Percentiles rank a stretch among this genome's conserved stretches.
Conservation (phyloP, 2,329 filamentous ascomycete species). For the Pseudopithomyces chartarum region DNA sequence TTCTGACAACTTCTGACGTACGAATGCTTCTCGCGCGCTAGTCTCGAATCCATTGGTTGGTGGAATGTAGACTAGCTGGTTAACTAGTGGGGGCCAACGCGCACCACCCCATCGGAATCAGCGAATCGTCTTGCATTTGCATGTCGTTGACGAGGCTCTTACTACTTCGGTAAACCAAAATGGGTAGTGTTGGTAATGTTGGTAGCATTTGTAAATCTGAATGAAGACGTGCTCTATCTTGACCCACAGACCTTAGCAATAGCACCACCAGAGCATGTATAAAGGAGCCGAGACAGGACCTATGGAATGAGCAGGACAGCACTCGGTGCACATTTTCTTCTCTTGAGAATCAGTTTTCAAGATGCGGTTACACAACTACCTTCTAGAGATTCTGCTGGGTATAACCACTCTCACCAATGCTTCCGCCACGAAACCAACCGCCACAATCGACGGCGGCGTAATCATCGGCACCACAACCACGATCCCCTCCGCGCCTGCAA, state of each 20-base stretch:
- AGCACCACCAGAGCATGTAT: background rate
- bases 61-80: background rate
- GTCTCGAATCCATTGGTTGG: too few species aligned
- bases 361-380: background rate
- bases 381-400: background rate
- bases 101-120: too few species aligned
- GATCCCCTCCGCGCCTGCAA: conserved; percentile 21
- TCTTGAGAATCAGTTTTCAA: background rate
- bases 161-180: too few species aligned
- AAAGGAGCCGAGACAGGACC: background rate
- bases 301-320: background rate
- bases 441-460: conserved; percentile 27
- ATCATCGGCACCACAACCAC: conserved; percentile 33
- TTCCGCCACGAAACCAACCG: conserved; percentile 21
- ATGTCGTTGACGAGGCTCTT: too few species aligned
- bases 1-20: conserved; percentile 5
- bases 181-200: background rate
- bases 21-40: background rate
- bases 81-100: background rate
- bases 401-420: background rate
- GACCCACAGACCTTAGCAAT: background rate
- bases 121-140: too few species aligned
- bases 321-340: background rate
- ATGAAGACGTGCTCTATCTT: background rate
- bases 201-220: background rate